Conservation (phyloP, 352 stramenopile species). For the Phytophthora fragariaefolia region DNA sequence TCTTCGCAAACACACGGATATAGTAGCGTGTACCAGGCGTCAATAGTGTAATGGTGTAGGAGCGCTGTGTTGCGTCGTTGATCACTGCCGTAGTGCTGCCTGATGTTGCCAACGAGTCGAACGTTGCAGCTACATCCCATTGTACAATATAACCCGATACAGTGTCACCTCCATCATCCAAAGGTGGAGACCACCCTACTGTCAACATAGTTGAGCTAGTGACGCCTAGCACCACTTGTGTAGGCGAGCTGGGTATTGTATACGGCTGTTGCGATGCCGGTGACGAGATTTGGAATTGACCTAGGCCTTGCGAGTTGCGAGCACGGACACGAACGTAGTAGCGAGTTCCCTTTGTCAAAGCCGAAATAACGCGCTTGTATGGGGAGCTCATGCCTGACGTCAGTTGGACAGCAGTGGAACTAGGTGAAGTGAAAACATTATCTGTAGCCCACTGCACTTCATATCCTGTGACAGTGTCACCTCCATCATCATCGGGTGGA, state of each 20-base stretch:
- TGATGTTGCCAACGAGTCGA: constrained; percentile 81
- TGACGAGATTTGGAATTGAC: constrained; percentile 82
- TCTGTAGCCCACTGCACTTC: constrained; percentile 92
- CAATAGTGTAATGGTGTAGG: constrained; percentile 85
- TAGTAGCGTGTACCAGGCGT: constrained; percentile 87
- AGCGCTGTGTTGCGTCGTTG: constrained; percentile 55
- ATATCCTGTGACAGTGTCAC: constrained; percentile 90
- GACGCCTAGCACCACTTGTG: constrained; percentile 75
- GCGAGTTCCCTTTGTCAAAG: constrained; percentile 64
- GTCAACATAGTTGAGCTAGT: constrained; percentile 93
- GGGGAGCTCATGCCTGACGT: constrained; percentile 66
- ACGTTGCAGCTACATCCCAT: constrained; percentile 92
- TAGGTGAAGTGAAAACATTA: constrained; percentile 65
- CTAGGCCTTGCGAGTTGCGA: constrained; percentile 75
- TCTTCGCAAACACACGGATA: constrained; percentile 88
- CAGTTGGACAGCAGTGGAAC: constrained; percentile 47
- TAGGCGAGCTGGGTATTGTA: constrained; percentile 89
- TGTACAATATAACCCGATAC: constrained; percentile 92
- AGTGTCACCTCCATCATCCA: constrained; percentile 88
- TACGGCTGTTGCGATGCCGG: constrained; percentile 91
- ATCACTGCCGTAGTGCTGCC: constrained; percentile 66
- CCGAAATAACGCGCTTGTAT: constrained; percentile 62
- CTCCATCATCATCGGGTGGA: constrained; percentile 83
- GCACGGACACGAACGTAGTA: constrained; percentile 79
- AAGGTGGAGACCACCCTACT: constrained; percentile 82